phyloP scores from a whole-genome alignment of 78 protist species.

The Emiliania huxleyi region DNA sequence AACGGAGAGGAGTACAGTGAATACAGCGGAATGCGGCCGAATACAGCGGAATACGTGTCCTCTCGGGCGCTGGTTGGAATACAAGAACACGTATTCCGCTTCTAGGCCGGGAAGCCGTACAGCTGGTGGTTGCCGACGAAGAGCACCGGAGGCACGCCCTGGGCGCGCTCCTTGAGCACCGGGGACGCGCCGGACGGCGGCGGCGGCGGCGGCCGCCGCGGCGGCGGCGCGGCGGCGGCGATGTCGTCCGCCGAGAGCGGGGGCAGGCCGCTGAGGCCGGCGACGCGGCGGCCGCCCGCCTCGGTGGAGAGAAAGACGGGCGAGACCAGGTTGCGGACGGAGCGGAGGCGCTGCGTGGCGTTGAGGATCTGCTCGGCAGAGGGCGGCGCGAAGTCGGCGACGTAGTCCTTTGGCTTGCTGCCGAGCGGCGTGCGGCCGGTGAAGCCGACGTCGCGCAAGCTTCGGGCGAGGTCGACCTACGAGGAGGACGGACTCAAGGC shows the following conservation, averaged over 20 bases:
- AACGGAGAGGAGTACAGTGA: too few relatives aligned
- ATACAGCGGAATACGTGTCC: too few relatives aligned
- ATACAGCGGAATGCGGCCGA: too few relatives aligned
- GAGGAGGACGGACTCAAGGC: too few relatives aligned
- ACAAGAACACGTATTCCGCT: too few relatives aligned
- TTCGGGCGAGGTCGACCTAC: neutral
- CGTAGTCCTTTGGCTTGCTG: neutral
- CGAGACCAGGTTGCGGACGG: neutral
- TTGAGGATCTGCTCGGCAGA: neutral
- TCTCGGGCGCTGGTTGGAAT: too few relatives aligned
- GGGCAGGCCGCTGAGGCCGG: neutral
- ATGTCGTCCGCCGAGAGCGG: neutral
- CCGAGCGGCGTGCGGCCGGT: too few relatives aligned
- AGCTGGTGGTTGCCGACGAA: conserved; percentile 16
- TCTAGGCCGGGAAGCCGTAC: neutral
- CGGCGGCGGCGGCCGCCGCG: neutral
- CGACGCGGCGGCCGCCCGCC: neutral
- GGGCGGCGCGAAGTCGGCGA: neutral
- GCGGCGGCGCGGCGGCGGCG: neutral
- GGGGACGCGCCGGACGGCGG: neutral
- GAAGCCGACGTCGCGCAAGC: neutral
- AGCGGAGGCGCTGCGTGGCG: neutral
- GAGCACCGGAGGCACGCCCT: neutral
- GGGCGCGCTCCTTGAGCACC: neutral
- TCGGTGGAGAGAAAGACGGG: neutral